A percentile compares a stretch with the other conserved stretches of the same genome.
phyloP scores from a whole-genome alignment of 2,329 filamentous ascomycete genomes.

The Aspergillus melleus region DNA sequence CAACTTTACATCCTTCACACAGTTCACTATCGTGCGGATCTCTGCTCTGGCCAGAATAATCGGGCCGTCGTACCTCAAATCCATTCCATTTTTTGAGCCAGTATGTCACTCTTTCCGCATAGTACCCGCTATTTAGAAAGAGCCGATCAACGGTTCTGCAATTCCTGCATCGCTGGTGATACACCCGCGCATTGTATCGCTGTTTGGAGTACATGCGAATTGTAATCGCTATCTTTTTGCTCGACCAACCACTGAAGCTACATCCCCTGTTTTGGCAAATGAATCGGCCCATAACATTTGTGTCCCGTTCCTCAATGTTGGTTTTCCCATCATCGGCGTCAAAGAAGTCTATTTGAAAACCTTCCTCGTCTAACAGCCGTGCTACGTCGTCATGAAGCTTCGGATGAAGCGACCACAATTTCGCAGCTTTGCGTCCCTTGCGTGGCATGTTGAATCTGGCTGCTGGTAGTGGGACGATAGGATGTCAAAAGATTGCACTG shows the following conservation, averaged over 20 bases:
- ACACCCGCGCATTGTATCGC: conserved; percentile 48
- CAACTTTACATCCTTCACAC: conserved; percentile 35
- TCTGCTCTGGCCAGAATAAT: conserved; percentile 15
- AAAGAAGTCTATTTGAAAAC: conserved; percentile 14
- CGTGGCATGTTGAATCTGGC: conserved; percentile 12
- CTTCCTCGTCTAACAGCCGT: conserved; percentile 16
- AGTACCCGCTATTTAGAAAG: conserved; percentile 35
- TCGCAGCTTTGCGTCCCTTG: conserved; percentile 12
- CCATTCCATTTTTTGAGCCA: conserved; percentile 45
- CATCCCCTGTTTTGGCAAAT: conserved; percentile 37
- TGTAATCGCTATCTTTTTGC: conserved; percentile 44
- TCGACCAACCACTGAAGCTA: conserved; percentile 36
- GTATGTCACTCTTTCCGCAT: conserved; percentile 46
- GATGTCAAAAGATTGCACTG: conserved; percentile 4
- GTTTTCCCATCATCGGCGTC: conserved; percentile 11
- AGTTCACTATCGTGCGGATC: conserved; percentile 27
- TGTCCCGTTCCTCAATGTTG: conserved; percentile 27
- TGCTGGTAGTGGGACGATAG: conserved; percentile 3
- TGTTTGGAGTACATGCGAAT: conserved; percentile 41
- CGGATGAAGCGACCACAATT: conserved; percentile 16
- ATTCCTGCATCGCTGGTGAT: conserved; percentile 42
- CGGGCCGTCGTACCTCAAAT: conserved; percentile 25
- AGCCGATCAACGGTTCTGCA: conserved; percentile 39
- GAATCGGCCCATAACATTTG: conserved; percentile 46
- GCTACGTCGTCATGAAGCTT: conserved; percentile 19